phyloP scores from a whole-genome alignment of 2,329 filamentous ascomycete genomes.

The Curvularia verruculosa region DNA sequence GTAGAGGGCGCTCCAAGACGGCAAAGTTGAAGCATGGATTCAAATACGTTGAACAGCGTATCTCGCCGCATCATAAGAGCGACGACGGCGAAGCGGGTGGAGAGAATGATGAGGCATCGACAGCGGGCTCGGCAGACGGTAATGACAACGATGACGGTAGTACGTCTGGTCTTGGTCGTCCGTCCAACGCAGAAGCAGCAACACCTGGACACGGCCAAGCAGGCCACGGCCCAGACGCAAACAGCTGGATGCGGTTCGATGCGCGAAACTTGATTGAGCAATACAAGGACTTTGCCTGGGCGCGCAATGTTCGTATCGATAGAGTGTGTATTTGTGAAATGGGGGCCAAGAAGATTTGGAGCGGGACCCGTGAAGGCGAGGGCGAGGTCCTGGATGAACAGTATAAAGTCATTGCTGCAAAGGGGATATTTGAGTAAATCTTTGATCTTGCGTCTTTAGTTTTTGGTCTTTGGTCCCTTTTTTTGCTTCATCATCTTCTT shows the following conservation, averaged over 20 bases:
- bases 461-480: neutral
- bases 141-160: constrained; percentile 13
- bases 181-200: neutral
- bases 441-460: no score
- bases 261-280: constrained; percentile 53
- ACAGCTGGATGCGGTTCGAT: constrained; percentile 51
- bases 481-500: neutral
- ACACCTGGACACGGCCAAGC: neutral
- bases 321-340: constrained; percentile 81
- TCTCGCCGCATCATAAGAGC: constrained; percentile 8
- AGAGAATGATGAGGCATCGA: constrained; percentile 14
- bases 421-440: constrained; percentile 18
- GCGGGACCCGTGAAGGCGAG: constrained; percentile 41
- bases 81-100: neutral
- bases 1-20: constrained; percentile 33
- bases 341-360: constrained; percentile 73
- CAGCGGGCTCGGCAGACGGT: constrained; percentile 9
- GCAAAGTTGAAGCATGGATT: constrained; percentile 3
- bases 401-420: constrained; percentile 58
- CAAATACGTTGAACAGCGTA: constrained; percentile 2
- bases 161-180: neutral
- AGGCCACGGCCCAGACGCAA: constrained; percentile 19
- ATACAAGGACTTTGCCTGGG: constrained; percentile 73
- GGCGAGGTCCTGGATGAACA: constrained; percentile 59
- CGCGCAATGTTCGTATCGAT: constrained; percentile 69